These are phyloP conservation scores for Phoma sp. DNA, from an alignment of 2,329 filamentous ascomycete species.

Conservation along the genomic window DNA sequence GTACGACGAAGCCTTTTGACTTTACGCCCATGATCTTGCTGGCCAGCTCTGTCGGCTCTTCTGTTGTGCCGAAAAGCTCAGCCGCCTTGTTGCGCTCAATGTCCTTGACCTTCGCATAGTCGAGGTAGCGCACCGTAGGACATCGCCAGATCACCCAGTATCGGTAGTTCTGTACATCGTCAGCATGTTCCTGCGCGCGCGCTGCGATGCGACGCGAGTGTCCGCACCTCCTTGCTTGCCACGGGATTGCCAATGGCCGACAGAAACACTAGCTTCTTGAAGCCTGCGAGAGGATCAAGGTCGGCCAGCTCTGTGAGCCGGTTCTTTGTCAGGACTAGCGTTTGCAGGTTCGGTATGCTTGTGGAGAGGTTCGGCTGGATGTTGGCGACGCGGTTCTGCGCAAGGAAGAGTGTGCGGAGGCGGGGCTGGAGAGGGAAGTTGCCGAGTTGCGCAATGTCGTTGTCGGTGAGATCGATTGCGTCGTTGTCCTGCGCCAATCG, in stretches of 20 bases:
- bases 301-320: slow-evolving; percentile 84
- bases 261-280: slow-evolving; percentile 77
- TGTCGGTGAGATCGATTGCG: slow-evolving; percentile 97
- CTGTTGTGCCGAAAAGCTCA: slow-evolving; percentile 81
- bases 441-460: slow-evolving; percentile 86
- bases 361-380: slow-evolving; percentile 79
- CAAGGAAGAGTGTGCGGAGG: slow-evolving; percentile 84
- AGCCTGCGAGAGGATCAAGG: slow-evolving; percentile 76
- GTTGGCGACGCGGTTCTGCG: slow-evolving; percentile 82
- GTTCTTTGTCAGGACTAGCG: slow-evolving; percentile 84
- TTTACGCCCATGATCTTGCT: slow-evolving; percentile 78
- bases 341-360: slow-evolving; percentile 80
- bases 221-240: slow-evolving; percentile 81
- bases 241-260: slow-evolving; percentile 88
- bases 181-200: background rate
- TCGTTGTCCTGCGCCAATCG: slow-evolving; percentile 75
- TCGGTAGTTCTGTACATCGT: slow-evolving; percentile 75
- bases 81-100: slow-evolving; percentile 77
- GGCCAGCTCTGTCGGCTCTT: slow-evolving; percentile 81
- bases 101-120: slow-evolving; percentile 90
- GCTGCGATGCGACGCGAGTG: background rate
- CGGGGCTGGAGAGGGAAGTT: slow-evolving; percentile 94
- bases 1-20: slow-evolving; percentile 73
- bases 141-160: slow-evolving; percentile 90
- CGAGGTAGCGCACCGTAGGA: slow-evolving; percentile 84